phyloP scores from a whole-genome alignment of 805 yeast species.

The Cyberlindnera samutprakarnensis region DNA sequence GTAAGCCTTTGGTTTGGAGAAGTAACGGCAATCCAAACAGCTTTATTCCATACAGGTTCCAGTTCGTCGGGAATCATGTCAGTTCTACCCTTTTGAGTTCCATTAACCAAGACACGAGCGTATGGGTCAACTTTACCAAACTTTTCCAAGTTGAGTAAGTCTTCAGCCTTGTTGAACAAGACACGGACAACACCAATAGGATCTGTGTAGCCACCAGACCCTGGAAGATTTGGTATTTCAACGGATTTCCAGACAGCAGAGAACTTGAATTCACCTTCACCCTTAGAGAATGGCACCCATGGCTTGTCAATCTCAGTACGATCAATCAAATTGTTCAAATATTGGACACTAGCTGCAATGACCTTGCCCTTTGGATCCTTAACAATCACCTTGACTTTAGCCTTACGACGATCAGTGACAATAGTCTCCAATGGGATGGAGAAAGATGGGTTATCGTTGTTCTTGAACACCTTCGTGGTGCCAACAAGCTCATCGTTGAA shows the following conservation, averaged over 20 bases:
- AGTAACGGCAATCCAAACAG: conserved; percentile 73
- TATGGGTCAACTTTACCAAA: conserved; percentile 94
- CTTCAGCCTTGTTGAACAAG: conserved; percentile 59
- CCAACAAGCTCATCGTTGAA: conserved; percentile 53
- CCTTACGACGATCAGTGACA: conserved; percentile 60
- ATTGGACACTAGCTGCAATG: conserved; percentile 51
- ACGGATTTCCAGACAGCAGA: conserved; percentile 84
- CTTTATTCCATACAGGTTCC: conserved; percentile 81
- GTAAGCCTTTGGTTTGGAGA: conserved; percentile 77
- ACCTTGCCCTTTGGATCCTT: conserved; percentile 53
- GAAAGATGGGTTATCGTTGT: conserved; percentile 63
- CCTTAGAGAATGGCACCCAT: conserved; percentile 66
- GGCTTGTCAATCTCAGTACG: conserved; percentile 69
- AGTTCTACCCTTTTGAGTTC: conserved; percentile 72
- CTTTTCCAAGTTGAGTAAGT: conserved; percentile 76
- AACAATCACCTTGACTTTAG: conserved; percentile 60
- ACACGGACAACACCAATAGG: conserved; percentile 91
- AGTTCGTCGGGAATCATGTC: conserved; percentile 54
- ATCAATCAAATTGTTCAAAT: conserved; percentile 57
- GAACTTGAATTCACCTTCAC: conserved; percentile 66
- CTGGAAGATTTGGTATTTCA: conserved; percentile 54
- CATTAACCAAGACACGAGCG: conserved; percentile 70
- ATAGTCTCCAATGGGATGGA: conserved; percentile 57
- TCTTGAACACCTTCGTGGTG: conserved; percentile 52
- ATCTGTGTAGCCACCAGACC: conserved; percentile 78